A percentile compares a stretch with the other conserved stretches of the same genome.
These are phyloP conservation scores for Aspergillus chevalieri DNA, from an alignment of 2,329 filamentous ascomycete genomes.

Conservation along the genomic window DNA sequence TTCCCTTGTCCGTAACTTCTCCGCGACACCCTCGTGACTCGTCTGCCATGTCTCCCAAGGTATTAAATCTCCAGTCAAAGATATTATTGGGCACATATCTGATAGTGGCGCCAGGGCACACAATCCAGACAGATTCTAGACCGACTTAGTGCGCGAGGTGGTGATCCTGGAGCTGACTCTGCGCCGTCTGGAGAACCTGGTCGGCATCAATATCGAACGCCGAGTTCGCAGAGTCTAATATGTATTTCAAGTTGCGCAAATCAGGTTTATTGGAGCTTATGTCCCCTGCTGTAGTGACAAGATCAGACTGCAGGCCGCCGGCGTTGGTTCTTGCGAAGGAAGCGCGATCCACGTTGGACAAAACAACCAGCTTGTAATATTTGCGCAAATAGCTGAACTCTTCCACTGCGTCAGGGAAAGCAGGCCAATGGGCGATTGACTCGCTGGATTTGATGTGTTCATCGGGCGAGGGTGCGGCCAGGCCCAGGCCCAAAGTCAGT, in stretches of 20 bases:
- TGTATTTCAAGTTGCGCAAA: slow-evolving; percentile 58
- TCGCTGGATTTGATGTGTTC: slow-evolving; percentile 45
- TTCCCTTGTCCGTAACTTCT: too few species aligned
- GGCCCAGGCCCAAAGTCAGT: slow-evolving; percentile 26
- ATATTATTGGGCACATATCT: slow-evolving; percentile 33
- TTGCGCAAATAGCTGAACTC: slow-evolving; percentile 46
- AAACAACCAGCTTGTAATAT: slow-evolving; percentile 50
- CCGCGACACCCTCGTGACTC: slow-evolving; percentile 18
- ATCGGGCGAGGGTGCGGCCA: slow-evolving; percentile 10
- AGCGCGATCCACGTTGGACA: slow-evolving; percentile 53
- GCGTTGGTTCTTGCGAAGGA: slow-evolving; percentile 45
- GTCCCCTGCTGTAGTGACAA: slow-evolving; percentile 63
- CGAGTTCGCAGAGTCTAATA: slow-evolving; percentile 49
- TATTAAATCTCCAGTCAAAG: slow-evolving; percentile 55
- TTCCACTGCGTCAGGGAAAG: slow-evolving; percentile 52
- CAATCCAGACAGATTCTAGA: slow-evolving; percentile 61
- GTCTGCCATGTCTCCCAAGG: slow-evolving; percentile 56
- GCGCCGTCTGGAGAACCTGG: slow-evolving; percentile 61
- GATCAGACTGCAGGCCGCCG: slow-evolving; percentile 55
- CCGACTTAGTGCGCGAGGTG: slow-evolving; percentile 57
- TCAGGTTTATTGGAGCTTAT: slow-evolving; percentile 68
- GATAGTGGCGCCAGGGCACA: slow-evolving; percentile 36
- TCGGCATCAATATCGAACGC: slow-evolving; percentile 53
- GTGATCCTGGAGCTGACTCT: slow-evolving; percentile 63
- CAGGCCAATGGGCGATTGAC: slow-evolving; percentile 48